Evolutionary conservation across 805 yeast genomes (phyloP).

Genomic region (Ogataea glucozyma): DNA sequence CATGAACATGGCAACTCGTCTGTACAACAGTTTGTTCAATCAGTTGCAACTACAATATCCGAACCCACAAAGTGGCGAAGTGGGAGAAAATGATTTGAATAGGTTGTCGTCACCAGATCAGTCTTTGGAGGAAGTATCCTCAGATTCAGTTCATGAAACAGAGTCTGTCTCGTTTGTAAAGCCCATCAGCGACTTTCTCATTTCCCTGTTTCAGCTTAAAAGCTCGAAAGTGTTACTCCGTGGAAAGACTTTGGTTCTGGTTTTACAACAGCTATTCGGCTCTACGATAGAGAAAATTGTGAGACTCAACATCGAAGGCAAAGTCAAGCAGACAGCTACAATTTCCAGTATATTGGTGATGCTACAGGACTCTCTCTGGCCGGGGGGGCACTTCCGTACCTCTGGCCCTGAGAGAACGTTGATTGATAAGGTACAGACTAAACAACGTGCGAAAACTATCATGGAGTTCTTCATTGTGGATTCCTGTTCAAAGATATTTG

Average conservation of each 20-base stretch:
- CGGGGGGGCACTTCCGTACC: conserved; percentile 51
- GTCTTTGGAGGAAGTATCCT: conserved; percentile 44
- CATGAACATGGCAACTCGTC: conserved; percentile 32
- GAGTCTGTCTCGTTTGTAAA: conserved; percentile 58
- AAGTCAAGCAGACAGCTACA: conserved; percentile 44
- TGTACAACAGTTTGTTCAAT: conserved; percentile 35
- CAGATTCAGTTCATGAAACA: conserved; percentile 13
- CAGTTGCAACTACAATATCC: conserved; percentile 22
- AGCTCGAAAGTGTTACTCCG: conserved; percentile 72
- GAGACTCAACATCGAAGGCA: conserved; percentile 43
- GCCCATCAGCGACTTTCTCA: conserved; percentile 77
- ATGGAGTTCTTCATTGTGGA: conserved; percentile 62
- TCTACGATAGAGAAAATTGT: conserved; percentile 75
- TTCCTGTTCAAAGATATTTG: conserved; percentile 71
- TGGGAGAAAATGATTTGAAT: conserved; percentile 21
- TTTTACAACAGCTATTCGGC: conserved; percentile 83
- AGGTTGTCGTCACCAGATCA: conserved; percentile 37
- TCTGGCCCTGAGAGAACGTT: conserved; percentile 46
- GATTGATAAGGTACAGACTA: conserved; percentile 52
- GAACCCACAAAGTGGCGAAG: background rate
- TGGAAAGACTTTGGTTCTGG: conserved; percentile 78
- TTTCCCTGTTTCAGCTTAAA: conserved; percentile 65
- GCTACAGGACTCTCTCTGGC: conserved; percentile 45
- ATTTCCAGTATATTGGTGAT: conserved; percentile 41
- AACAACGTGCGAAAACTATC: conserved; percentile 56